Evolutionary conservation across 768 basidiomycete species (phyloP), one percentile per base, ranked within the genome.

Genomic region (Mycena leptocephala): DNA sequence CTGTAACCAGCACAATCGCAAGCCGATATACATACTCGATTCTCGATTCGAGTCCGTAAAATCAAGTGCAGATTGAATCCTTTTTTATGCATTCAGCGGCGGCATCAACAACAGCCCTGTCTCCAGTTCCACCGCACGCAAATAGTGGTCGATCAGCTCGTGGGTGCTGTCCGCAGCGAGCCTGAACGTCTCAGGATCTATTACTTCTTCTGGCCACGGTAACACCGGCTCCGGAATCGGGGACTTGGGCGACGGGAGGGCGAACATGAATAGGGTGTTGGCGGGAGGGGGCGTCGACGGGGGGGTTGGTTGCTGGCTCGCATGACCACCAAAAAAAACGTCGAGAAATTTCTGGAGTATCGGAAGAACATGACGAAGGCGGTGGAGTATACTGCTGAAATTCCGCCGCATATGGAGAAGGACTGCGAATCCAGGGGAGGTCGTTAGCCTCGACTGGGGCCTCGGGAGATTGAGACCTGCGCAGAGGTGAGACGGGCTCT

Each of bases 81-180:
- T 41, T 41, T 18, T 13, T 10, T 41, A 3, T 2, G 11, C 39
- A 41, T 18, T 41, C 39, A 22, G 56, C 8, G 59, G 59, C 10
- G 14, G 13, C n/a, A 62, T 13, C 7, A 24, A 39, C 7, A 59
- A n/a, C 33, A 32, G 14, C 30, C 55, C 55, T 56, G 33, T 20
- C 35, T 37, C 37, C 59, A 22, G 26, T 24, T 56, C 63, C 1
- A 65, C 62, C 26, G 24, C 30, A 3, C 63, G 35, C 37, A 73
- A 39, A 41, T 59, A 73, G 14, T 56, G 43, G 14, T 73, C 65
- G 1, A 73, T 48, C 2, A 73, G 26, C 33, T 26, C 41, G 39
- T 73, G 72, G n/a, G 72, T 59, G 18, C 55, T 26, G 2, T 55
- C 41, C 30, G 53, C 30, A 6, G 72, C 72, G 14, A 35, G 32